These are phyloP conservation scores for Phytopythium helicoides DNA, from an alignment of 352 stramenopile genomes.

Conservation along the genomic window DNA sequence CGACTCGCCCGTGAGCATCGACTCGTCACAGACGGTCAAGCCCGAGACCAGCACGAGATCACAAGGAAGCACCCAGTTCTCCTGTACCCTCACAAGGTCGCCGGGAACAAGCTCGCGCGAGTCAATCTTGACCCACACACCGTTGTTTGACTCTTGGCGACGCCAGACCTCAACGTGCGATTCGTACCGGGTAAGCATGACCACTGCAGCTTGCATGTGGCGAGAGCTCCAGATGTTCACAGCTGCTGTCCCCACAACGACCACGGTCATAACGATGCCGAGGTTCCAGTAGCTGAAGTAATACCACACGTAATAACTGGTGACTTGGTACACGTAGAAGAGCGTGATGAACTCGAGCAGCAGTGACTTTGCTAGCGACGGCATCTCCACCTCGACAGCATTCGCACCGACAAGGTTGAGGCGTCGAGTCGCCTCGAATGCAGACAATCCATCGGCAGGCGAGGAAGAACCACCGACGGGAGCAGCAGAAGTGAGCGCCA, in stretches of 20 bases:
- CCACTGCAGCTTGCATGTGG: constrained; percentile 33
- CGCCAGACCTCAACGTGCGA: constrained; percentile 51
- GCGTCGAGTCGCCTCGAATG: constrained; percentile 11
- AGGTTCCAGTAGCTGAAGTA: constrained; percentile 54
- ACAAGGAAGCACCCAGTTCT: constrained; percentile 48
- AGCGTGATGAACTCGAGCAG: constrained; percentile 36
- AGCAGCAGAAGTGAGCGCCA: background rate
- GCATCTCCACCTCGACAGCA: constrained; percentile 36
- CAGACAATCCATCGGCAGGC: constrained; percentile 12
- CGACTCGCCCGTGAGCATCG: constrained; percentile 53
- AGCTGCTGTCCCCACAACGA: constrained; percentile 25
- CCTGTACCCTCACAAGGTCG: constrained; percentile 40
- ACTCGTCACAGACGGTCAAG: constrained; percentile 47
- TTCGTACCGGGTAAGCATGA: constrained; percentile 42
- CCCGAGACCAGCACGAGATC: constrained; percentile 60
- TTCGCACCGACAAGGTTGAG: constrained; percentile 27
- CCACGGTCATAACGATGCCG: constrained; percentile 35
- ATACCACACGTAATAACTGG: constrained; percentile 61
- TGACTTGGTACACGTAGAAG: constrained; percentile 54
- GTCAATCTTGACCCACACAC: constrained; percentile 30
- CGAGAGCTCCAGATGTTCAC: constrained; percentile 51
- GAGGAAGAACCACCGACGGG: background rate
- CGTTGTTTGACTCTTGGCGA: background rate
- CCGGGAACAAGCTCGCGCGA: constrained; percentile 35
- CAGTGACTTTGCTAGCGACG: constrained; percentile 27